Evolutionary conservation across 2,329 filamentous ascomycete species (phyloP), one percentile per base, ranked within the genome.

Genomic region (Didymella arachidicola): DNA sequence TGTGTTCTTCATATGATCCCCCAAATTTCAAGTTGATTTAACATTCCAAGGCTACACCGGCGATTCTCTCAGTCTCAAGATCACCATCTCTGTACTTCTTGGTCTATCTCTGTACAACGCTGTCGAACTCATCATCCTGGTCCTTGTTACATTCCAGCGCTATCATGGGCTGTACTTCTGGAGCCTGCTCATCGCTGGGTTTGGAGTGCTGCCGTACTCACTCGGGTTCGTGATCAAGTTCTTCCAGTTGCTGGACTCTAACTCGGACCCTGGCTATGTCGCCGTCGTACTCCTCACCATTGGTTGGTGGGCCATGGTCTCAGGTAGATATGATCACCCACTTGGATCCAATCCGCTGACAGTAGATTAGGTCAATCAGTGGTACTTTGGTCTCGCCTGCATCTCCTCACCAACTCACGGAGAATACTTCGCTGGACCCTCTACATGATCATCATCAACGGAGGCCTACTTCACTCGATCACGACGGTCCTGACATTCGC

Each of bases 361-460:
- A 29, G 25, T 29, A 7, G 7, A 12, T 22, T 16, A 1, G 87
- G 86, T 0, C 85, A 88, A 69, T 82, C 83, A 0, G 65, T 88
- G 12, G 86, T 89, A 1, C 77, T 89, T 1, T 89, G 86, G 77
- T 88, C 86, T 0, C 81, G 87, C 7, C 79, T 89, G 0, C 85
- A 88, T 67, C 78, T 89, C 1, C 79, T 89, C 11, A 75, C 86
- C 3, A 81, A 80, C 16, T 83, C 85, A 41, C 77, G 79, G 7
- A 72, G 72, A 2, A 71, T 82, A 3, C 76, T 88, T 0, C 79
- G 78, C 4, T 76, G 78, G 11, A 81, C 86, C 0, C 76, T 87
- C 0, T 78, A 69, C 52, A 86, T 89, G 81, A 88, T 89, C 57
- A 79, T 87, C 38, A 66, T 79, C 59, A 81, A 87, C 65, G 79